Evolutionary conservation across 176 grass and related monocot genomes (phyloP), one percentile per base, ranked within the genome.

Genomic region (Canna indica): DNA sequence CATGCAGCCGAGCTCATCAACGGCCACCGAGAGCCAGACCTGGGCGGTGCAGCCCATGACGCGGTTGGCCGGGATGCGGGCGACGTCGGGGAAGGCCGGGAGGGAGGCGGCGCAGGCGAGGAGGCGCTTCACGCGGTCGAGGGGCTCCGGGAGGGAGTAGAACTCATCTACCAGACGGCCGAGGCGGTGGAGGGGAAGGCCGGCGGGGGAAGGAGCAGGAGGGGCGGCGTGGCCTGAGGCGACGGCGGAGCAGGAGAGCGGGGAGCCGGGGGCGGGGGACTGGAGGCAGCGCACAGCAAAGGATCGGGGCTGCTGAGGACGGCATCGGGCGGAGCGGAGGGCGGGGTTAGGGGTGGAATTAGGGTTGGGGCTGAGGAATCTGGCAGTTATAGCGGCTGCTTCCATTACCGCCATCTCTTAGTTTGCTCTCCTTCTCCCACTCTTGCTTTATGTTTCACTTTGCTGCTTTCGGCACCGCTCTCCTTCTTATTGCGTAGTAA

Each of bases 11-110:
- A 71, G 73, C 10, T 30, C 83, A 42, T 81, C 77, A 41, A 62
- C 54, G 17, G 36, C 26, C 34, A 35, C 60, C 14, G 69, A 57
- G 33, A 81, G 68, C 78, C 77, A 88, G 3, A 96, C 91, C 75
- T 85, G 85, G 7, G 93, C 86, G 42, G 85, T 90, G 81, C 93
- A 96, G 0, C 88, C 93, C 88, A 91, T 90, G 71, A 96, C 93
- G 67, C 93, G 93, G 74, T 96, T 96, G 61, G 56, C 65, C 5
- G 75, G 46, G 69, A 76, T 68, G 64, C 85, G 83, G 60, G 72
- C 88, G 13, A 78, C 47, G 29, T 81, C 76, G 8, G 81, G 71
- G 53, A 96, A 81, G 63, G 67, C 82, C 54, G 92, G 92, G 52
- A 96, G 92, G 30, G 76, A 34, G 36, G 81, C 72, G 13, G 86